Conservation (phyloP, 169 alveolate species). For the Plasmodium coatneyi region DNA sequence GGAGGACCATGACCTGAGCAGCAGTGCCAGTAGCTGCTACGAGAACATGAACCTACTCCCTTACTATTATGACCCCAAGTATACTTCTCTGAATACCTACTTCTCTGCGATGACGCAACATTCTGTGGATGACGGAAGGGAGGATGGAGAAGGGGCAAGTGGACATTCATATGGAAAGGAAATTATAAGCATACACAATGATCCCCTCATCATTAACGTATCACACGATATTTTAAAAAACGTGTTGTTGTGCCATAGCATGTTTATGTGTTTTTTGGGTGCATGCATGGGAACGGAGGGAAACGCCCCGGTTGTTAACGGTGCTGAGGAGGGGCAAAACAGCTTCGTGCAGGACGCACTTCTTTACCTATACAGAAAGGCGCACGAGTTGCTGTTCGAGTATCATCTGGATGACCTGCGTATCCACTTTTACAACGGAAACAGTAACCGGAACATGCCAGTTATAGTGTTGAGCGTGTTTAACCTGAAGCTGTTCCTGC, state of each 20-base stretch:
- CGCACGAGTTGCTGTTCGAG: constrained; percentile 9
- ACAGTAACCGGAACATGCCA: constrained; percentile 34
- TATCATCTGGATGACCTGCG: constrained; percentile 39
- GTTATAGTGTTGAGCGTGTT: constrained; percentile 28
- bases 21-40: constrained; percentile 1
- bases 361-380: constrained; percentile 7
- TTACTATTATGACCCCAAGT: neutral
- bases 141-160: neutral
- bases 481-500: constrained; percentile 14
- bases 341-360: constrained; percentile 6
- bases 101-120: constrained; percentile 23
- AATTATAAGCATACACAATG: constrained; percentile 27
- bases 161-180: neutral
- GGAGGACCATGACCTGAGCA: neutral
- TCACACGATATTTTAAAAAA: constrained; percentile 39
- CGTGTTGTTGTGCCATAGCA: constrained; percentile 4
- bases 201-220: constrained; percentile 36
- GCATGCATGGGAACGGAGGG: neutral
- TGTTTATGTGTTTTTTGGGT: constrained; percentile 26
- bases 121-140: neutral
- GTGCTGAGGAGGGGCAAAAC: neutral
- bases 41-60: neutral
- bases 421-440: constrained; percentile 31
- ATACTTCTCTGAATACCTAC: constrained; percentile 25
- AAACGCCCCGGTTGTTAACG: neutral